Conservation (phyloP, 2,329 filamentous ascomycete species). For the Hypomyces rosellus region DNA sequence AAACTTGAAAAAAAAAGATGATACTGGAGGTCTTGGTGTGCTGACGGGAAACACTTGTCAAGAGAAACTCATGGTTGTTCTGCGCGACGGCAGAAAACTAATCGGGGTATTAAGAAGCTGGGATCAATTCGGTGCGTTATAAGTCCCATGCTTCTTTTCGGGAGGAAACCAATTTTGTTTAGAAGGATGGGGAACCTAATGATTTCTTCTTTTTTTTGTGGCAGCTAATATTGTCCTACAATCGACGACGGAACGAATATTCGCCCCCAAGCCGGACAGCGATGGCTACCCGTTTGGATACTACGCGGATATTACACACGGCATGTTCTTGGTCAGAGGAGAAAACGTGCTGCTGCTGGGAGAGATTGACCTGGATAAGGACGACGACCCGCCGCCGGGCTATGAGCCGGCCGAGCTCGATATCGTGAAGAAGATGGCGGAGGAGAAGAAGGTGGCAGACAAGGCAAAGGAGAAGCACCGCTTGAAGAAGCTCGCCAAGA, state of each 20-base stretch:
- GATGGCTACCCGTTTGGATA: slow-evolving; percentile 38
- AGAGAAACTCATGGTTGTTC: slow-evolving; percentile 92
- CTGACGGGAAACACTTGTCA: slow-evolving; percentile 20
- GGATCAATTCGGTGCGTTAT: slow-evolving; percentile 85
- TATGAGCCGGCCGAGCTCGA: slow-evolving; percentile 61
- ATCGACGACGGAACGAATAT: slow-evolving; percentile 85
- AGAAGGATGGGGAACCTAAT: not conserved
- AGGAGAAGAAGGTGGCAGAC: slow-evolving; percentile 61
- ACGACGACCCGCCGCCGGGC: slow-evolving; percentile 77
- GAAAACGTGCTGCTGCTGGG: slow-evolving; percentile 96
- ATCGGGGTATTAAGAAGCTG: slow-evolving; percentile 89
- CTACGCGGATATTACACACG: slow-evolving; percentile 79
- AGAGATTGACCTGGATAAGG: slow-evolving; percentile 93
- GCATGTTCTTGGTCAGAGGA: slow-evolving; percentile 85
- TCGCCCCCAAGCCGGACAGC: slow-evolving; percentile 48
- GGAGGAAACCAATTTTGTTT: not conserved
- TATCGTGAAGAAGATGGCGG: slow-evolving; percentile 65
- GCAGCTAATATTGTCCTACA: slow-evolving; percentile 91
- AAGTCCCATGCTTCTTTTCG: not conserved
- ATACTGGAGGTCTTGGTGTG: slow-evolving; percentile 1
- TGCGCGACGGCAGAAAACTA: slow-evolving; percentile 90
- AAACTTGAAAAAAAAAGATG: no score
- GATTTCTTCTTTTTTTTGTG: not conserved
- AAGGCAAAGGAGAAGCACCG: slow-evolving; percentile 68
- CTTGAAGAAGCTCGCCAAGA: slow-evolving; percentile 61